Evolutionary conservation across 78 protist genomes (phyloP).

Genomic region (Chrysochromulina tobinii): DNA sequence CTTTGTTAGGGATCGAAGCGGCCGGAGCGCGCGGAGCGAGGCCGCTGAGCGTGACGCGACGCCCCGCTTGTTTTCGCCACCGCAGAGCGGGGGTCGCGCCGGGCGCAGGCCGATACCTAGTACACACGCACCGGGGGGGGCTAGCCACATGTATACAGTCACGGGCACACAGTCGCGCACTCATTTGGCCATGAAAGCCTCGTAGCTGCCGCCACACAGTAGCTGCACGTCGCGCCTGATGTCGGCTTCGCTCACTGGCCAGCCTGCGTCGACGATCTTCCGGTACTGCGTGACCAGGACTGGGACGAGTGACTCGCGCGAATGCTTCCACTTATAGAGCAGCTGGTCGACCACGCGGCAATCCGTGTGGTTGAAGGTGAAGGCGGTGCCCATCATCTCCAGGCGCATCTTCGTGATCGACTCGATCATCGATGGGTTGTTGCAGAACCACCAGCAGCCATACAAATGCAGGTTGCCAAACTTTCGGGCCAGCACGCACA

Average conservation of each 20-base stretch:
- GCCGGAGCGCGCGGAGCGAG: no score
- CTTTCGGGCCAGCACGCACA: constrained; percentile 22
- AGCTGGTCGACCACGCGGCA: constrained; percentile 32
- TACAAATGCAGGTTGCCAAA: constrained; percentile 31
- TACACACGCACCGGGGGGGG: no score
- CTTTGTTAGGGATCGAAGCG: no score
- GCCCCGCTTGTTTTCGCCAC: no score
- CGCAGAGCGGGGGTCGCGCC: no score
- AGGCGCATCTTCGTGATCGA: constrained; percentile 2
- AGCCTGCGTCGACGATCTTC: background rate
- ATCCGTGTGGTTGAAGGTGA: constrained; percentile 10
- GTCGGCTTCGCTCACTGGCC: background rate
- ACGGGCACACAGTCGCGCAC: no score
- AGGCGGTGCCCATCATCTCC: constrained; percentile 35
- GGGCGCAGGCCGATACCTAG: no score
- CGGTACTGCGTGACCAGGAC: background rate
- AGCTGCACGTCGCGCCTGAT: background rate
- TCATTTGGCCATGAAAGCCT: background rate
- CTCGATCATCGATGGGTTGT: constrained; percentile 21
- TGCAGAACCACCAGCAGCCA: constrained; percentile 43
- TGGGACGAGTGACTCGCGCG: background rate
- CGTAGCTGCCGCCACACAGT: background rate
- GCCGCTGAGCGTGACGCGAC: no score
- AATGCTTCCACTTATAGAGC: constrained; percentile 7
- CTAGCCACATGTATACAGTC: no score